These are phyloP conservation scores for Xylaria acuta DNA, from an alignment of 495 filamentous ascomycete species.

Conservation along the genomic window DNA sequence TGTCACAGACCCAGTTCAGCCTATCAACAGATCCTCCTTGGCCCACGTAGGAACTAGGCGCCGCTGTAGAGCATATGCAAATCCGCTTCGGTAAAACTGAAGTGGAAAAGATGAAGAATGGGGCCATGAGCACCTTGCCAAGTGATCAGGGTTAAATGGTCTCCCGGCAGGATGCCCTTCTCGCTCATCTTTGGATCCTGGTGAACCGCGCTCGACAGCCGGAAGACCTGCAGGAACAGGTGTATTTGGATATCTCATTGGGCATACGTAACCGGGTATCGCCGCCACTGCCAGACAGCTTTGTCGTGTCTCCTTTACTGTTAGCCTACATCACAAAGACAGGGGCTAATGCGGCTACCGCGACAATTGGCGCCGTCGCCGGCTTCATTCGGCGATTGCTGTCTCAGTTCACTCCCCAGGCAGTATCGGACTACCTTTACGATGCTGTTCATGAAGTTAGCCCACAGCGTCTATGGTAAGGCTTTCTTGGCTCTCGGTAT, in stretches of 20 bases:
- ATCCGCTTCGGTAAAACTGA: constrained; percentile 41
- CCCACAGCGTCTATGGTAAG: constrained; percentile 49
- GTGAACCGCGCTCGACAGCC: constrained; percentile 45
- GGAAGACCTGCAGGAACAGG: constrained; percentile 30
- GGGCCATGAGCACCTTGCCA: constrained; percentile 35
- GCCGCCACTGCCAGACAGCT: constrained; percentile 44
- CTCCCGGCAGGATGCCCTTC: constrained; percentile 45
- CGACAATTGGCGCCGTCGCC: constrained; percentile 37
- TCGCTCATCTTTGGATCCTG: constrained; percentile 49
- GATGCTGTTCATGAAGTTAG: constrained; percentile 43
- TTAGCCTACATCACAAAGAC: constrained; percentile 30
- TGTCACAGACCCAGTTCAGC: constrained; percentile 28
- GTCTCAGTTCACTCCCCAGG: constrained; percentile 42
- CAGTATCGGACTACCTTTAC: constrained; percentile 42
- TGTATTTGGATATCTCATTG: constrained; percentile 44
- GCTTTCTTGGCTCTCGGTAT: constrained; percentile 46
- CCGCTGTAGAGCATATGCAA: constrained; percentile 38
- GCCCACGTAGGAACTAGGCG: constrained; percentile 42
- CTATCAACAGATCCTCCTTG: constrained; percentile 44
- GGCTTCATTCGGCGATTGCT: constrained; percentile 39
- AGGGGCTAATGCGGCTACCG: constrained; percentile 26
- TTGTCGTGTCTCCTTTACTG: constrained; percentile 46
- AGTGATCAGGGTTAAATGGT: constrained; percentile 32
- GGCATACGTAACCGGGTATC: constrained; percentile 41
- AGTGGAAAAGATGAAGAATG: constrained; percentile 34